Percentiles rank a stretch among this genome's conserved stretches.
phyloP scores from a whole-genome alignment of 306 rosid genomes.

The Gleditsia sinensis region DNA sequence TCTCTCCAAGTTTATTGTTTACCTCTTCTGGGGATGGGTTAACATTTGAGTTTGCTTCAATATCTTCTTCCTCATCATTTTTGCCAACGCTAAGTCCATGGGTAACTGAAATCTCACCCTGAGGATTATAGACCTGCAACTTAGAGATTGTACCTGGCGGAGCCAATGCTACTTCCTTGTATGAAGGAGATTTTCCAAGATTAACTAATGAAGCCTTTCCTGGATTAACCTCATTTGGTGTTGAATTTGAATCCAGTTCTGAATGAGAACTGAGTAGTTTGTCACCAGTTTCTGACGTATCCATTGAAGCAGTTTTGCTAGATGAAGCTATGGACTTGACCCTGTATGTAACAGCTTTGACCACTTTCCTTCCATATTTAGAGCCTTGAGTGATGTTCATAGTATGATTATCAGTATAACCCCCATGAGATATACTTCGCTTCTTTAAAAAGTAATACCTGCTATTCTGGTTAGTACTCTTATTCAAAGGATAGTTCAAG shows the following conservation, averaged over 20 bases:
- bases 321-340: constrained; percentile 77
- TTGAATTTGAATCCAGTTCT: constrained; percentile 49
- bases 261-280: constrained; percentile 41
- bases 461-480: constrained; percentile 59
- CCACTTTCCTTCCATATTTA: constrained; percentile 80
- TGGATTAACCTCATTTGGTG: constrained; percentile 51
- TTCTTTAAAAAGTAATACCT: constrained; percentile 76
- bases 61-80: constrained; percentile 49
- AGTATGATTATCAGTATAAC: constrained; percentile 58
- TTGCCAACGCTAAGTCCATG: constrained; percentile 43
- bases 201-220: constrained; percentile 60
- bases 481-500: constrained; percentile 49
- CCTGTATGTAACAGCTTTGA: constrained; percentile 78
- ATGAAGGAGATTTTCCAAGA: constrained; percentile 96
- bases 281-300: constrained; percentile 45
- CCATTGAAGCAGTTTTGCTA: constrained; percentile 46
- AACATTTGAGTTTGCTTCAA: constrained; percentile 44
- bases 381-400: constrained; percentile 68
- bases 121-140: constrained; percentile 66
- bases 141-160: constrained; percentile 91
- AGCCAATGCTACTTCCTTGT: constrained; percentile 98
- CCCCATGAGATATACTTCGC: constrained; percentile 72
- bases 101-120: constrained; percentile 43
- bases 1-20: constrained; percentile 44
- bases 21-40: constrained; percentile 42